Conservation (phyloP, 768 basidiomycete genomes). For the Tricholoma matsutake region DNA sequence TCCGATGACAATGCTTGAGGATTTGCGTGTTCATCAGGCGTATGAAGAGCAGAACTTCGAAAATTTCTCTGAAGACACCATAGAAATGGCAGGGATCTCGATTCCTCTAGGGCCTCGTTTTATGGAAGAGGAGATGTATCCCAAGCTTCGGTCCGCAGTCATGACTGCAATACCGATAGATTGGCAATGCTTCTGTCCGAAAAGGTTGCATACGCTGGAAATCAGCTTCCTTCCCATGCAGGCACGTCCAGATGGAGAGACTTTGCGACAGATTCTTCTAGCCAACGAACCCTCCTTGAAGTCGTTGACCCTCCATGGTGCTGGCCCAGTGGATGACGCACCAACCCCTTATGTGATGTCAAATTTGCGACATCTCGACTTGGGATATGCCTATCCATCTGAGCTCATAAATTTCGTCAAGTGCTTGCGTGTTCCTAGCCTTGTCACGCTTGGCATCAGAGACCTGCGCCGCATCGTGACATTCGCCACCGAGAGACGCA, state of each 20-base stretch:
- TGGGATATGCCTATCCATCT: not conserved
- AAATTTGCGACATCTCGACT: not conserved
- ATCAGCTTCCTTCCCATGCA: not conserved
- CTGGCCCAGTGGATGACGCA: not conserved
- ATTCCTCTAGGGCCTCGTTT: not conserved
- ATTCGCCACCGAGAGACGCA: not conserved
- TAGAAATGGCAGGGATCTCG: not conserved
- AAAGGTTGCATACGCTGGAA: slow-evolving; percentile 1
- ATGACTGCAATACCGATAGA: slow-evolving; percentile 1
- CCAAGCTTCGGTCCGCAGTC: not conserved
- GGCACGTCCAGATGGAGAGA: not conserved
- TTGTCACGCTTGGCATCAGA: not conserved
- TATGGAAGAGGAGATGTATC: not conserved
- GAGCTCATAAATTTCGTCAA: slow-evolving; percentile 1
- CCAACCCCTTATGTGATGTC: not conserved
- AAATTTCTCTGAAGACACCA: not conserved
- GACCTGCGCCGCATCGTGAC: not conserved
- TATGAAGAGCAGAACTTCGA: not conserved
- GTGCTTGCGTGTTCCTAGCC: not conserved
- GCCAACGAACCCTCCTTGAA: slow-evolving; percentile 8
- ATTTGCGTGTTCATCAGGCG: not conserved
- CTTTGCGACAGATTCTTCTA: slow-evolving; percentile 1
- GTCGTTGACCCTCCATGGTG: not conserved
- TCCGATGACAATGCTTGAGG: slow-evolving; percentile 1
- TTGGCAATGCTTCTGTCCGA: slow-evolving; percentile 8